Evolutionary conservation across 495 filamentous ascomycete species (phyloP), one percentile per base, ranked within the genome.

Genomic region (Penicillium diatomitis): DNA sequence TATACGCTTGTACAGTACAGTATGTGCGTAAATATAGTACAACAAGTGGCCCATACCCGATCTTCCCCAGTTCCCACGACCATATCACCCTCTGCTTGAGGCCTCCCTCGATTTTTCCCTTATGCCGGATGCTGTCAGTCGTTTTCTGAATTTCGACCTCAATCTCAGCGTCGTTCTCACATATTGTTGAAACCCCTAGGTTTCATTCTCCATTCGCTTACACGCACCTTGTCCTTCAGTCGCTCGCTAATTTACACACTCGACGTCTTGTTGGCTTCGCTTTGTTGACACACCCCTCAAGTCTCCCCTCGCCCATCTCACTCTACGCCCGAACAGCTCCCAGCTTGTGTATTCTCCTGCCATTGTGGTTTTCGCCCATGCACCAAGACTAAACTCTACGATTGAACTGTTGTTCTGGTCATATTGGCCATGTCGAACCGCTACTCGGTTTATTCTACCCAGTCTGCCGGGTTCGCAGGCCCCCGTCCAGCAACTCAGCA

Each of bases 401-500:
- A 10, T 44, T 9, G 41, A 32, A 44, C 40, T 42, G 6, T 29
- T 34, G 10, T 20, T 8, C 44, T 30, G 29, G 32, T 52, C 32
- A 37, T 36, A 28, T 47, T 51, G 57, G 49, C 56, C 66, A 92
- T 83, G 77, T 86, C 88, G 73, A 79, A 84, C 66, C 86, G 90
- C 55, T 86, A 87, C 72, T 95, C 91, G 31, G 81, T 86, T 66
- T 94, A 87, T 65, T 96, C 91, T 45, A 84, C 77, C 59, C 74
- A 79, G 54, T 90, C 87, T 41, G 78, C 80, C 28, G 73, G 76
- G 5, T 57, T 78, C 46, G 41, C 60, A n/a, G 73, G 73, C 32
- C 76, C 72, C 38, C 81, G 85, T 57, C 69, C 69, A 20, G 61
- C 75, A 34, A 77, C 76, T 41, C 83, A 85, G 56, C 84, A 87